These are phyloP conservation scores for Aaosphaeria arxii DNA, from an alignment of 2,329 filamentous ascomycete species.

Conservation along the genomic window DNA sequence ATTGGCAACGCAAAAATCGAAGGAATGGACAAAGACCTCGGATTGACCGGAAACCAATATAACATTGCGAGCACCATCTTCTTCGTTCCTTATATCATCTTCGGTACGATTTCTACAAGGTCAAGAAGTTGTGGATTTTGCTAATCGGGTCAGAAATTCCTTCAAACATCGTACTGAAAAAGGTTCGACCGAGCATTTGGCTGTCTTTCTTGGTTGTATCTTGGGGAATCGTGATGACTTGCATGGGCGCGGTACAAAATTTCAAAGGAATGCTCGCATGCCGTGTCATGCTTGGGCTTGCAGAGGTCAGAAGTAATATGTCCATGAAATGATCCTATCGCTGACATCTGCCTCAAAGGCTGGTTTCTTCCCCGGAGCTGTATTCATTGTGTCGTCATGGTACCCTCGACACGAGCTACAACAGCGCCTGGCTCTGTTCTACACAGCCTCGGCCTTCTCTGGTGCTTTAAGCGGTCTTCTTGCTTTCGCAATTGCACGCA, in stretches of 20 bases:
- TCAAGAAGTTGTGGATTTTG: not conserved
- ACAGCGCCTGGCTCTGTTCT: slow-evolving; percentile 32
- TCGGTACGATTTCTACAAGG: not conserved
- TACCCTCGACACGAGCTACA: slow-evolving; percentile 32
- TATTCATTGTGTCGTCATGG: slow-evolving; percentile 32
- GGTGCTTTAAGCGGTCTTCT: slow-evolving; percentile 43
- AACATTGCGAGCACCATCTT: not conserved
- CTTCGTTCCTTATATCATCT: not conserved
- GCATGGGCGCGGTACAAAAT: not conserved
- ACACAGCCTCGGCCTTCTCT: slow-evolving; percentile 37
- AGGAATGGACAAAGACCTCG: not conserved
- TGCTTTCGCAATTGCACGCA: slow-evolving; percentile 33
- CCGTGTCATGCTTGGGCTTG: slow-evolving; percentile 6
- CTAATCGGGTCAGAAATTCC: not conserved
- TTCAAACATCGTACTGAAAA: slow-evolving; percentile 25
- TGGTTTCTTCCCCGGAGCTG: slow-evolving; percentile 32
- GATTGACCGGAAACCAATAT: not conserved
- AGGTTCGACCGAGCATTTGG: slow-evolving; percentile 25
- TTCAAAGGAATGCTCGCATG: not conserved
- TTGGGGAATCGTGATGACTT: not conserved
- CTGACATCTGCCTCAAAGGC: not conserved
- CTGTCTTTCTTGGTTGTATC: not conserved
- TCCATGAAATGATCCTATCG: no score
- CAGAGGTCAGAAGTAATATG: slow-evolving; percentile 6
- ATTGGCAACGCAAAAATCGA: not conserved